These are phyloP conservation scores for Rosa lucieae DNA, from an alignment of 306 rosid species.

Conservation along the genomic window DNA sequence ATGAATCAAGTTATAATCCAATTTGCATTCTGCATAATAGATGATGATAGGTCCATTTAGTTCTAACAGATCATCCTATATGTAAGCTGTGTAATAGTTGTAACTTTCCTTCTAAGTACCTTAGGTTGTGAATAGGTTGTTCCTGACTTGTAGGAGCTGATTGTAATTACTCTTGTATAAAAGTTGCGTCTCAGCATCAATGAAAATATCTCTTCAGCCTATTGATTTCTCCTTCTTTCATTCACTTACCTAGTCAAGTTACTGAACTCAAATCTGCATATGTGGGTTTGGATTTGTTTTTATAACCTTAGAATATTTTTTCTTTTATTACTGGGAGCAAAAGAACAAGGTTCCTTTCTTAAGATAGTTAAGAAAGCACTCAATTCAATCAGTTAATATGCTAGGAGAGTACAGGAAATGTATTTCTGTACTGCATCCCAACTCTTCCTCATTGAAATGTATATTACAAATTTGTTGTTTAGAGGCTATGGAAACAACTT, in stretches of 20 bases:
- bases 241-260: neutral
- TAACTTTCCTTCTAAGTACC: too few species aligned
- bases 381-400: neutral
- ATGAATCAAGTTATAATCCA: too few species aligned
- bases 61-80: too few species aligned
- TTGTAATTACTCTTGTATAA: too few species aligned
- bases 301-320: neutral
- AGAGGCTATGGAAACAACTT: constrained; percentile 52
- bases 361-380: neutral
- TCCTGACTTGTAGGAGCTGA: too few species aligned
- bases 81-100: too few species aligned
- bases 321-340: neutral
- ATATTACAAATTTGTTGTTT: constrained; percentile 1
- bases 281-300: neutral
- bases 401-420: neutral
- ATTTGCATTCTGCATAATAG: too few species aligned
- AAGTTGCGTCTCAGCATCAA: too few species aligned
- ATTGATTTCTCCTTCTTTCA: too few species aligned
- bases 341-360: neutral
- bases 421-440: neutral
- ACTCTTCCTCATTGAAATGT: constrained; percentile 16
- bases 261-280: neutral
- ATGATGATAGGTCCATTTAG: too few species aligned
- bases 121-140: too few species aligned
- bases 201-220: too few species aligned